Conservation (phyloP, 176 grass and related monocot species). For the Triticum dicoccoides region DNA sequence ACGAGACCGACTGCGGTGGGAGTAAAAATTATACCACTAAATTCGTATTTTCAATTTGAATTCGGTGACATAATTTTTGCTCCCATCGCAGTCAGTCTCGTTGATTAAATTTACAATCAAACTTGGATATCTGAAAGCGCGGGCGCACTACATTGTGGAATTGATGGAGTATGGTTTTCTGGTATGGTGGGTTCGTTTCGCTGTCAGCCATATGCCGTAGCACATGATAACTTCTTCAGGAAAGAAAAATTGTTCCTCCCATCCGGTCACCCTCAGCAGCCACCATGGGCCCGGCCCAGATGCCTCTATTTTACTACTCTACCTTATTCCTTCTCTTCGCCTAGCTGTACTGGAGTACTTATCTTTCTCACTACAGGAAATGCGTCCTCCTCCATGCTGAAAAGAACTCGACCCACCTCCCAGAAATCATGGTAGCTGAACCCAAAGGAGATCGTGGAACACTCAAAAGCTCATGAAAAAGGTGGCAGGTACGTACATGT, state of each 20-base stretch:
- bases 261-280: constrained; percentile 7
- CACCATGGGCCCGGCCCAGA: neutral
- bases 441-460: neutral
- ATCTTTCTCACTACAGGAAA: constrained; percentile 8
- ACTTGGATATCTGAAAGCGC: too few species aligned
- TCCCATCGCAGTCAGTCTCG: too few species aligned
- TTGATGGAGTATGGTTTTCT: neutral
- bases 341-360: constrained; percentile 6
- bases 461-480: neutral
- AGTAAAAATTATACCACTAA: too few species aligned
- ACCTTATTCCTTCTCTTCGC: constrained; percentile 13
- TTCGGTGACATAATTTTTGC: too few species aligned
- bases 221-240: neutral
- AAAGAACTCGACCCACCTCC: neutral
- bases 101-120: too few species aligned
- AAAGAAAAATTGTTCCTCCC: neutral
- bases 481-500: constrained; percentile 26
- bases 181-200: neutral
- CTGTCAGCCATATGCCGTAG: neutral
- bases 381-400: neutral
- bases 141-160: too few species aligned
- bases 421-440: neutral
- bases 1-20: too few species aligned
- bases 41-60: too few species aligned
- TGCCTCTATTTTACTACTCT: constrained; percentile 7